Conservation (phyloP, 768 basidiomycete genomes). For the Serendipita vermifera region DNA sequence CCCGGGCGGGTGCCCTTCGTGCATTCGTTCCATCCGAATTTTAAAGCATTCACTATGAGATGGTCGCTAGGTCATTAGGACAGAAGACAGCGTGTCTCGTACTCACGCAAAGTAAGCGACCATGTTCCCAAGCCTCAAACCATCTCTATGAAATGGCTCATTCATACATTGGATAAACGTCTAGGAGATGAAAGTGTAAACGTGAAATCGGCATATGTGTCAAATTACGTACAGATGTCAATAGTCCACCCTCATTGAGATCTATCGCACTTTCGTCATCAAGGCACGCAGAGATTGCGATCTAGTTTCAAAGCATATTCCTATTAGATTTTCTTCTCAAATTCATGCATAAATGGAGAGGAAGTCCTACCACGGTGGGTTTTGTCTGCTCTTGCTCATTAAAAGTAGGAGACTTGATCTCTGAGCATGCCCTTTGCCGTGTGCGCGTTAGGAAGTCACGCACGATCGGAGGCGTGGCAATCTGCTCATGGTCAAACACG, state of each 20-base stretch:
- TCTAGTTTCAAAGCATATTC: neutral
- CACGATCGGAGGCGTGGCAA: too few relatives aligned
- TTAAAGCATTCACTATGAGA: neutral
- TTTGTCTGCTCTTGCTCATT: too few relatives aligned
- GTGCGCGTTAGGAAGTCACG: too few relatives aligned
- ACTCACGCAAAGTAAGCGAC: neutral
- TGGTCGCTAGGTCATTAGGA: too few relatives aligned
- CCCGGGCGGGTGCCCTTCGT: neutral
- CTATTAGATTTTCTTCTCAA: too few relatives aligned
- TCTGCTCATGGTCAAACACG: too few relatives aligned
- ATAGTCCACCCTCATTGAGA: neutral
- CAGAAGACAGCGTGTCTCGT: too few relatives aligned
- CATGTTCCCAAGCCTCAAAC: neutral
- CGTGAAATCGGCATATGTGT: too few relatives aligned
- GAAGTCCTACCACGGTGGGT: too few relatives aligned
- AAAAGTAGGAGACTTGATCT: too few relatives aligned
- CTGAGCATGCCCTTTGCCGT: too few relatives aligned
- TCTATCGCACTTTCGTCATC: neutral
- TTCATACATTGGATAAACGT: neutral
- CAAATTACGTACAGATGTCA: neutral
- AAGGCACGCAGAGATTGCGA: neutral
- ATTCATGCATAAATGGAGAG: too few relatives aligned
- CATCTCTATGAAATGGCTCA: neutral
- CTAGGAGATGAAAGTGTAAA: neutral
- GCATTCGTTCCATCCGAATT: neutral